A percentile compares a stretch with the other conserved stretches of the same genome.
phyloP scores from a whole-genome alignment of 129 eudicot species.

The Helianthus tuberosus region DNA sequence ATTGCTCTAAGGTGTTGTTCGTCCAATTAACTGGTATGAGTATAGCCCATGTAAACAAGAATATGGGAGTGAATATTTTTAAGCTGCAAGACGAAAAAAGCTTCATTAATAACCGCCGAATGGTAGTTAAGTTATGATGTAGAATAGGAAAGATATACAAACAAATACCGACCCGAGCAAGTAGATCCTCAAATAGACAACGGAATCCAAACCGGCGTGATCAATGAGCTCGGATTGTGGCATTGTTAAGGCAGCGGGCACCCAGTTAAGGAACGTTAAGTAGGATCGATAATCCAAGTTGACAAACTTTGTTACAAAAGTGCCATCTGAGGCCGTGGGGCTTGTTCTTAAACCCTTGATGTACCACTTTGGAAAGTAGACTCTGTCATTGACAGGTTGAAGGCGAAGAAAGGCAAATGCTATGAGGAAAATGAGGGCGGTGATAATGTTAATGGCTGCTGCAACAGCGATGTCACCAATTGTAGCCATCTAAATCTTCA shows the following conservation, averaged over 20 bases:
- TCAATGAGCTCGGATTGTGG: conserved; percentile 83
- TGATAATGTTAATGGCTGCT: conserved; percentile 70
- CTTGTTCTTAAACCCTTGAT: conserved; percentile 67
- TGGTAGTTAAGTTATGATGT: too few species aligned
- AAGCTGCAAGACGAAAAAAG: conserved; percentile 46
- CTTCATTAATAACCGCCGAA: too few species aligned
- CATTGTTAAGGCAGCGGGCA: conserved; percentile 79
- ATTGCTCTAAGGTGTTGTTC: conserved; percentile 55
- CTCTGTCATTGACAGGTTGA: conserved; percentile 83
- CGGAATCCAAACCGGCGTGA: conserved; percentile 92
- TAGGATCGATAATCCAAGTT: conserved; percentile 78
- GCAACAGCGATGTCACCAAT: conserved; percentile 71
- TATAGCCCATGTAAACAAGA: conserved; percentile 65
- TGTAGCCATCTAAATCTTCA: conserved; percentile 63
- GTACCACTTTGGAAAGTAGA: conserved; percentile 90
- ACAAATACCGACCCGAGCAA: conserved; percentile 66
- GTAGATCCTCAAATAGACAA: conserved; percentile 81
- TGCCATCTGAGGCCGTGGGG: conserved; percentile 51
- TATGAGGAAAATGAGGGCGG: conserved; percentile 62
- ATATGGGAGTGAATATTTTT: conserved; percentile 81
- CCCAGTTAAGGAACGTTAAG: conserved; percentile 69
- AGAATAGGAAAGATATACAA: too few species aligned
- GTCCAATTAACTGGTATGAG: conserved; percentile 87
- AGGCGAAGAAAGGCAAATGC: conserved; percentile 78
- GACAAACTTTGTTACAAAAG: conserved; percentile 55